phyloP scores from a whole-genome alignment of 768 basidiomycete genomes.

The Clitopilus hobsonii region DNA sequence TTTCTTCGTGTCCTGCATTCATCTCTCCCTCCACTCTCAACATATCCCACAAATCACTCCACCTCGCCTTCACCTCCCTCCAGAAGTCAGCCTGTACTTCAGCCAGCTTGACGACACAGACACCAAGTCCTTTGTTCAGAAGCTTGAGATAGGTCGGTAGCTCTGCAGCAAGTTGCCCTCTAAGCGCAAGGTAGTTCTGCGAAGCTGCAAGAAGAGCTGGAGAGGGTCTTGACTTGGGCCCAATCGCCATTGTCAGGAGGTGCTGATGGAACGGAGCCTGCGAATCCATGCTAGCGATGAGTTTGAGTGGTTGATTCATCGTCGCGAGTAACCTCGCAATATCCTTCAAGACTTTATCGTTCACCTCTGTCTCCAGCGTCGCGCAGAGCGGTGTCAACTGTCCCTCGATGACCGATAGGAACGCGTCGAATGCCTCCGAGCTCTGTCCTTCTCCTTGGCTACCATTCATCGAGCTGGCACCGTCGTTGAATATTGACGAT shows the following conservation, averaged over 20 bases:
- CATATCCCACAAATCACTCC: conserved; percentile 85
- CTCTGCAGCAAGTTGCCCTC: conserved; percentile 67
- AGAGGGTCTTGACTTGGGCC: conserved; percentile 61
- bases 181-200: conserved; percentile 70
- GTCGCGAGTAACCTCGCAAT: conserved; percentile 55
- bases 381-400: conserved; percentile 48
- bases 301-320: conserved; percentile 56
- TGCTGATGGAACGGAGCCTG: conserved; percentile 71
- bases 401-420: conserved; percentile 52
- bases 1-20: conserved; percentile 66
- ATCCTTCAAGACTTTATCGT: conserved; percentile 49
- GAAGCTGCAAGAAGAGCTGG: conserved; percentile 67
- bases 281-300: conserved; percentile 67
- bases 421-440: conserved; percentile 69
- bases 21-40: conserved; percentile 66
- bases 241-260: conserved; percentile 61
- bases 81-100: conserved; percentile 59
- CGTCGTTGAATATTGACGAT: background rate
- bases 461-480: background rate
- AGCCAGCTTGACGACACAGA: conserved; percentile 47
- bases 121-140: conserved; percentile 55
- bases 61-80: conserved; percentile 52
- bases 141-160: conserved; percentile 60
- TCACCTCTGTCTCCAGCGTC: conserved; percentile 50
- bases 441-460: conserved; percentile 23